Percentiles rank a stretch among this genome's conserved stretches.
Conservation (phyloP, 1,284 basidiomycete genomes). For the Cutaneotrichosporon sp. region DNA sequence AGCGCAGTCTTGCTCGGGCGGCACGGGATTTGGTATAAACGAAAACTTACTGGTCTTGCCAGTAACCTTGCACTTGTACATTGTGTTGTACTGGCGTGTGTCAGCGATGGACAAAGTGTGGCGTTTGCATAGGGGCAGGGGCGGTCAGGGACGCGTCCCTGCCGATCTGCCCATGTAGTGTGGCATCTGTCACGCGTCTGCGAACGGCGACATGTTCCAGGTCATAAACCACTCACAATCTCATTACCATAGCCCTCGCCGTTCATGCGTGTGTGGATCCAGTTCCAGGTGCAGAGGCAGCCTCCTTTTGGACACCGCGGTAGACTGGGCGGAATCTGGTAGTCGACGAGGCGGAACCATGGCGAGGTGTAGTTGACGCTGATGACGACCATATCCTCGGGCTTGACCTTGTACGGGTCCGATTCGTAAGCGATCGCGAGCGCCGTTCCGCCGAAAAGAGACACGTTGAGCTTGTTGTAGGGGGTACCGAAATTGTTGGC, state of each 20-base stretch:
- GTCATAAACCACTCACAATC: constrained; percentile 15
- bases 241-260: constrained; percentile 24
- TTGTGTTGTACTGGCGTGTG: constrained; percentile 62
- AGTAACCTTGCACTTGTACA: constrained; percentile 69
- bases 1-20: constrained; percentile 39
- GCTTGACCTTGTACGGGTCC: constrained; percentile 53
- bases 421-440: constrained; percentile 22
- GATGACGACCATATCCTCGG: constrained; percentile 68
- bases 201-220: neutral
- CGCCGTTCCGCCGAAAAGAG: constrained; percentile 19
- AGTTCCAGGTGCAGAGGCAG: constrained; percentile 66
- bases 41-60: constrained; percentile 33
- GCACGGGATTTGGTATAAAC: constrained; percentile 54
- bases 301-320: constrained; percentile 65
- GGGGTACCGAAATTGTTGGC: constrained; percentile 11
- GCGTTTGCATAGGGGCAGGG: neutral
- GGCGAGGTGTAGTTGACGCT: constrained; percentile 62
- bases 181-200: too few species aligned
- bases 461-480: constrained; percentile 14
- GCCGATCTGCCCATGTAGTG: neutral
- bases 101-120: neutral
- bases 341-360: constrained; percentile 14
- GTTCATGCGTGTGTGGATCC: constrained; percentile 18
- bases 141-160: too few species aligned
- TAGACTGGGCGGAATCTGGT: constrained; percentile 54